These are phyloP conservation scores for Auxenochlorella pyrenoidosa DNA, from an alignment of 139 green algal species.

Conservation along the genomic window DNA sequence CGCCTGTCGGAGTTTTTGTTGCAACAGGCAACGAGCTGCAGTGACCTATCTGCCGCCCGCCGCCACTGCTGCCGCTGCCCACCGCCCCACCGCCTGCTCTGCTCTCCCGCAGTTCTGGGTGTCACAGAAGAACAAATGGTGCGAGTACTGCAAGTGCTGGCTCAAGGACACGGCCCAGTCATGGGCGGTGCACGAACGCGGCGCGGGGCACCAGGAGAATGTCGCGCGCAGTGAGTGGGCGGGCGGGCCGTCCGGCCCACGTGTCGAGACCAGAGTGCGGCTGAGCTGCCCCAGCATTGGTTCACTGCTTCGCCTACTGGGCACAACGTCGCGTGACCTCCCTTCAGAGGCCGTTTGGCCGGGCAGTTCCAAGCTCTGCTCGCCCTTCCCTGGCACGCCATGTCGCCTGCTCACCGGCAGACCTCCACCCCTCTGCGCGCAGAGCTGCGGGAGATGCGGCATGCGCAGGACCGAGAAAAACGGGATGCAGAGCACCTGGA, in stretches of 20 bases:
- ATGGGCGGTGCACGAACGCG: constrained; percentile 59
- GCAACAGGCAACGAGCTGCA: no score
- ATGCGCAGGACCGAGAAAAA: constrained; percentile 46
- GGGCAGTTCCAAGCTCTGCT: no score
- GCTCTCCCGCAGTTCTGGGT: constrained; percentile 47
- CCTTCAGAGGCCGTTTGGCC: no score
- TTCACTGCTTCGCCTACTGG: not conserved
- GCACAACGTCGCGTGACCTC: not conserved
- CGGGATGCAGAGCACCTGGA: constrained; percentile 28
- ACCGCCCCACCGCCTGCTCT: not conserved
- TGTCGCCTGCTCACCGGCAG: not conserved
- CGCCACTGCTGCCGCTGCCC: not conserved
- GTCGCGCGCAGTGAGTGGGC: constrained; percentile 53
- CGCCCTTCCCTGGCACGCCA: no score
- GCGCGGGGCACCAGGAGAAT: constrained; percentile 64
- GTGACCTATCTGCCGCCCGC: not conserved
- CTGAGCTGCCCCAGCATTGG: no score
- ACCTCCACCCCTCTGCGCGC: not conserved
- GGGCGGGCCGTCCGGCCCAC: no score
- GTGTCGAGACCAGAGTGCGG: no score
- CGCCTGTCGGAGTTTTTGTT: no score
- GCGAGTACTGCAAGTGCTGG: constrained; percentile 72
- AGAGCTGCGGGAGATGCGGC: constrained; percentile 65
- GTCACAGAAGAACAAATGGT: constrained; percentile 55
- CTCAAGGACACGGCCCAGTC: constrained; percentile 57